These are phyloP conservation scores for Nicotiana obtusifolia DNA, from an alignment of 257 asterid species.

Conservation along the genomic window DNA sequence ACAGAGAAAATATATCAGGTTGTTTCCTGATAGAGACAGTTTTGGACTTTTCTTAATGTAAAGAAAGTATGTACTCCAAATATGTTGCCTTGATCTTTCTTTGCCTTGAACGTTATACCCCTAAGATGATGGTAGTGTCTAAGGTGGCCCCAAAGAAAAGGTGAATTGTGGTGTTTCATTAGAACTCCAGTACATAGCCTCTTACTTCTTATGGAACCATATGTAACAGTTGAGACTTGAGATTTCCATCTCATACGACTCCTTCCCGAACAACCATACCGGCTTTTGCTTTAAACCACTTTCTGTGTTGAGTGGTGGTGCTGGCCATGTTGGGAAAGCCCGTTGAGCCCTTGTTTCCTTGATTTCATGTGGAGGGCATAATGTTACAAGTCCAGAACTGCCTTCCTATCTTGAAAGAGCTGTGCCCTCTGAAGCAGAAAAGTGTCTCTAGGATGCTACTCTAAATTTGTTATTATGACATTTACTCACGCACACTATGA, in stretches of 20 bases:
- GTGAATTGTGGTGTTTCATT: not conserved
- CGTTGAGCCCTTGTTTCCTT: too few species aligned
- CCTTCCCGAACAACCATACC: not conserved
- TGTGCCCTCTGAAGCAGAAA: not conserved
- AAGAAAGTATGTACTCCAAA: not conserved
- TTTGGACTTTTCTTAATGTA: not conserved
- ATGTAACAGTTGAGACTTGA: not conserved
- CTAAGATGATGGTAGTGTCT: not conserved
- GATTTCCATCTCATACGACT: not conserved
- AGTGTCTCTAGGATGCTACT: not conserved
- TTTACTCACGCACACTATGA: not conserved
- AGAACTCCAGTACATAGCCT: not conserved
- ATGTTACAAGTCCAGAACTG: not conserved
- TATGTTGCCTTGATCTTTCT: not conserved
- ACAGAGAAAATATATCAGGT: not conserved
- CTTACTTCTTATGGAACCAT: not conserved
- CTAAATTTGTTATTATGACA: not conserved
- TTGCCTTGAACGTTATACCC: not conserved
- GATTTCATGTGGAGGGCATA: not conserved
- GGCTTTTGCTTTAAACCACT: not conserved
- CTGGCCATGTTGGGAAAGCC: not conserved
- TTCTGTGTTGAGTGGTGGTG: not conserved
- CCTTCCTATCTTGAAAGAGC: not conserved
- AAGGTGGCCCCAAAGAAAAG: not conserved
- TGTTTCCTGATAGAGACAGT: not conserved